These are phyloP conservation scores for Cucurbita argyrosperma DNA, from an alignment of 306 rosid genomes.

Conservation along the genomic window DNA sequence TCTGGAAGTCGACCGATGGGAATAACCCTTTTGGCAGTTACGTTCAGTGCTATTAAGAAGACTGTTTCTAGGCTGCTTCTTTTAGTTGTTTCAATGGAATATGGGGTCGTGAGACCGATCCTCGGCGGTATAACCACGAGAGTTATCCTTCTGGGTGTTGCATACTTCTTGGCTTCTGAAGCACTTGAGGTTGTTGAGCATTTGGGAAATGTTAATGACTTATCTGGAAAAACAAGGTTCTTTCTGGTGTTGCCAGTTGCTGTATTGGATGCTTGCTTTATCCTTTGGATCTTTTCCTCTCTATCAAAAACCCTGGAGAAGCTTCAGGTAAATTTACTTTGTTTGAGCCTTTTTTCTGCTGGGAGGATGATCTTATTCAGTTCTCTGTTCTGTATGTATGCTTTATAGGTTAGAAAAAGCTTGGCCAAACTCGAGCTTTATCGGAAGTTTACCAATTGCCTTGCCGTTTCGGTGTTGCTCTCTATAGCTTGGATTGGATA, in stretches of 20 bases:
- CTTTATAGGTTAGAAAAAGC: conserved; percentile 58
- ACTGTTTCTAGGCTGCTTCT: conserved; percentile 74
- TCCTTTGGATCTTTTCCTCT: conserved; percentile 85
- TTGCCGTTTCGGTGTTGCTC: conserved; percentile 66
- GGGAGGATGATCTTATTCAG: background rate
- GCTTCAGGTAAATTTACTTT: conserved; percentile 46
- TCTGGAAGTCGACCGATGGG: conserved; percentile 82
- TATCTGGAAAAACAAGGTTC: conserved; percentile 60
- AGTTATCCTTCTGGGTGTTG: conserved; percentile 45
- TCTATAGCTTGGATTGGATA: conserved; percentile 91
- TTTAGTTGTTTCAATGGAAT: conserved; percentile 88
- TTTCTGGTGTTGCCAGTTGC: conserved; percentile 74
- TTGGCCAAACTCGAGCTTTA: conserved; percentile 74
- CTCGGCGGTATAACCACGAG: conserved; percentile 55
- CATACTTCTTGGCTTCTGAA: conserved; percentile 62
- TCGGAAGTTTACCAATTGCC: conserved; percentile 77
- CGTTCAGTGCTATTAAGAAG: conserved; percentile 70
- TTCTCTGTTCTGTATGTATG: background rate
- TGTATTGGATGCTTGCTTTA: conserved; percentile 68
- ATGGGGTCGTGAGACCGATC: conserved; percentile 62
- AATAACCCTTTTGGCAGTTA: conserved; percentile 82
- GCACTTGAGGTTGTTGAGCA: conserved; percentile 84
- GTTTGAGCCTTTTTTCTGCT: background rate
- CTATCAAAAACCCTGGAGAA: conserved; percentile 78
- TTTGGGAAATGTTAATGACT: conserved; percentile 84